These are phyloP conservation scores for Geotrichum europaeum DNA, from an alignment of 1,139 yeast species.

Conservation along the genomic window DNA sequence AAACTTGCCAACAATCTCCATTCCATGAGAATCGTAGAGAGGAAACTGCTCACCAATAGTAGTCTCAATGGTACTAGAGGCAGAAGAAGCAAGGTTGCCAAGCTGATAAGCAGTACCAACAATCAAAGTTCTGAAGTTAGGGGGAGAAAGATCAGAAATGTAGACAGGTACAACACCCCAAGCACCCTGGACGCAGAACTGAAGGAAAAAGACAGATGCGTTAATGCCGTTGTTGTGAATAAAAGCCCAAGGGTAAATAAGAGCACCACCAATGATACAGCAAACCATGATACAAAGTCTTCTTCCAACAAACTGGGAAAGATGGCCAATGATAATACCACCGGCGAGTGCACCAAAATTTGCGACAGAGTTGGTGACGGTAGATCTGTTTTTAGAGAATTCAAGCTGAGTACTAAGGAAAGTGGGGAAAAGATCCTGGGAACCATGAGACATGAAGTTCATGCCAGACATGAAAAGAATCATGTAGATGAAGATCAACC, in stretches of 20 bases:
- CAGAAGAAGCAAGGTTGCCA: conserved; percentile 79
- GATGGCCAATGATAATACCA: conserved; percentile 57
- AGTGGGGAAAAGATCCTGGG: conserved; percentile 70
- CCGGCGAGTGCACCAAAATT: conserved; percentile 66
- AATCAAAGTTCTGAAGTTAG: conserved; percentile 66
- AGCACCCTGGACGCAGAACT: conserved; percentile 78
- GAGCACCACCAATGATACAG: conserved; percentile 61
- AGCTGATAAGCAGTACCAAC: conserved; percentile 74
- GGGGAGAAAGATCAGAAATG: conserved; percentile 68
- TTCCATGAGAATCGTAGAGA: conserved; percentile 31
- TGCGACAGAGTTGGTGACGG: conserved; percentile 65
- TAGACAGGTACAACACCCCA: conserved; percentile 86
- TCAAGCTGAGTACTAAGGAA: conserved; percentile 49
- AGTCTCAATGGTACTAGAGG: conserved; percentile 77
- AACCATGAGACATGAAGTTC: conserved; percentile 67
- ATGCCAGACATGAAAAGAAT: conserved; percentile 57
- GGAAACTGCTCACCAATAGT: conserved; percentile 68
- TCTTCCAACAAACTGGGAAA: conserved; percentile 55
- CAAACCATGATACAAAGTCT: conserved; percentile 52
- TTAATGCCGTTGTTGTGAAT: conserved; percentile 50
- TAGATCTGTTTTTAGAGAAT: conserved; percentile 46
- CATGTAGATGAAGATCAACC: conserved; percentile 43
- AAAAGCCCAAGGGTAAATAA: conserved; percentile 72
- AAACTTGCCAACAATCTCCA: conserved; percentile 31
- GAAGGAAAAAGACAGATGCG: conserved; percentile 75